Percentiles rank a stretch among this genome's conserved stretches.
Evolutionary conservation across 345 rosid genomes (phyloP).

Genomic region (Dipteronia sinensis): DNA sequence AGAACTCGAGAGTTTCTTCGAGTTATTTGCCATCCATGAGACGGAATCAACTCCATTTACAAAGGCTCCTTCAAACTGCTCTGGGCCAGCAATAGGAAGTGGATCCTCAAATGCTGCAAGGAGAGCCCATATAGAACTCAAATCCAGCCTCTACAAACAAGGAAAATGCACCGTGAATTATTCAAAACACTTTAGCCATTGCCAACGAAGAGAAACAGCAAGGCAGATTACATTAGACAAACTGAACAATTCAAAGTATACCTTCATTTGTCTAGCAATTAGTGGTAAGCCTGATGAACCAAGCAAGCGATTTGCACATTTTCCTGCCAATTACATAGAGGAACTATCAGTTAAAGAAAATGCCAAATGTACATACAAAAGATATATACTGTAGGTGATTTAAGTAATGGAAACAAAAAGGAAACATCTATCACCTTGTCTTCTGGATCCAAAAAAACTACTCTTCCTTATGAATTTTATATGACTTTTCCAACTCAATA

Average conservation of each 20-base stretch:
- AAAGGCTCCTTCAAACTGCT: slow-evolving; percentile 81
- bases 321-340: slow-evolving; percentile 50
- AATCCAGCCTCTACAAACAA: slow-evolving; percentile 56
- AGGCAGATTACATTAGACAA: slow-evolving; percentile 11
- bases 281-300: slow-evolving; percentile 83
- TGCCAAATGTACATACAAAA: not conserved
- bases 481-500: not conserved
- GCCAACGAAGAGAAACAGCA: not conserved
- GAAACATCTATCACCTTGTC: not conserved
- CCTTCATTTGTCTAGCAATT: slow-evolving; percentile 95
- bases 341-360: not conserved
- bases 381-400: not conserved
- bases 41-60: slow-evolving; percentile 79
- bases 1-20: slow-evolving; percentile 58
- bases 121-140: slow-evolving; percentile 89
- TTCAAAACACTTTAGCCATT: slow-evolving; percentile 8
- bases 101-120: slow-evolving; percentile 92
- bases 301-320: slow-evolving; percentile 92
- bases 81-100: slow-evolving; percentile 47
- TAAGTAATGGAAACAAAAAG: not conserved
- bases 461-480: not conserved
- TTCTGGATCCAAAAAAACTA: not conserved
- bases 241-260: slow-evolving; percentile 19
- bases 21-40: slow-evolving; percentile 94
- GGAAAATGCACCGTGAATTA: not conserved